Base-by-base conservation (phyloP, 768 basidiomycete genomes). In the Candolleomyces eurysporus region DNA sequence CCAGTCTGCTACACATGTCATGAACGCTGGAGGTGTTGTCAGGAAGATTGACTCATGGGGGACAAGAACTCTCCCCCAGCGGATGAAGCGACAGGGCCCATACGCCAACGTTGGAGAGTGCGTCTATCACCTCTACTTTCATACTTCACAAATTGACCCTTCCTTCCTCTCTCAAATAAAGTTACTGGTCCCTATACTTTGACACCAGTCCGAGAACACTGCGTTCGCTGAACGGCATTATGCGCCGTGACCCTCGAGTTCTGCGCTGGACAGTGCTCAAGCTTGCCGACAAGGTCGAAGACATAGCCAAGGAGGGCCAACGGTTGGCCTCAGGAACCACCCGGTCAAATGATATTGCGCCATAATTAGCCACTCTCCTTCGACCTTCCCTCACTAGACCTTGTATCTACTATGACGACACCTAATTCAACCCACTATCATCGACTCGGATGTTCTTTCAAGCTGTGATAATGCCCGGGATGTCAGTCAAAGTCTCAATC, bases 111-210 rank as follows among this genome's bases (percentile, higher is more conserved):
- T 83, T 22, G 93, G 88, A 81, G 93, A 95, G 93, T 94, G 69
- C 72, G 93, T 90, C 8, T 13, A 19, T 17, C 49, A 56, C 21
- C 40, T 14, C 48, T 52, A 32, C n/a, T 26, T n/a, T 43, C 42
- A 17, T 46, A 45, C 51, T 60, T 45, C 6, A 5, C 36, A 40
- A 19, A 14, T 57, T 22, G 54, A 57, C 30, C 46, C 3, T 51
- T 19, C 14, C 42, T n/a, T n/a, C n/a, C n/a, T n/a, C n/a, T n/a
- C n/a, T 56, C 21, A 63, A 57, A 30, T 17, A 31, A 66, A 96
- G 94, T 67, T 94, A 94, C 72, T 96, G 92, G 92, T 88, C 90
- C 4, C 84, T 96, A 79, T 84, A 92, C 69, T 96, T 95, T 71
- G 94, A 96, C 78, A 85, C 91, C 4, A 89, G 90, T 9, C 94